Conservation (phyloP, 805 yeast genomes). For the Peterozyma toletana region DNA sequence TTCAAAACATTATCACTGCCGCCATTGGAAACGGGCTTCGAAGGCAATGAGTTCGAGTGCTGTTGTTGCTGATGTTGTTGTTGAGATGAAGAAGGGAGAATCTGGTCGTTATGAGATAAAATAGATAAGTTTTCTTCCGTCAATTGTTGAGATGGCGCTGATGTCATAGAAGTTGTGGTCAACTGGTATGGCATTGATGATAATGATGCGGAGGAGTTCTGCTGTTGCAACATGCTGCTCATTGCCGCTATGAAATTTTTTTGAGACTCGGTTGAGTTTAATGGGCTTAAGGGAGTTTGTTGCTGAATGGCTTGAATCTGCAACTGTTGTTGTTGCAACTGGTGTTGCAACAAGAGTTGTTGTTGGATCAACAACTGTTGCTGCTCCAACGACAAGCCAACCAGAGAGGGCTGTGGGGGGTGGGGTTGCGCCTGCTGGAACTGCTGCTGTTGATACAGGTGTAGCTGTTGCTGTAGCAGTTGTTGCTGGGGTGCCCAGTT, state of each 20-base stretch:
- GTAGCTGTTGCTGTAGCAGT: background rate
- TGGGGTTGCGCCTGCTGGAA: background rate
- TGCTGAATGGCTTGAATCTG: constrained; percentile 6
- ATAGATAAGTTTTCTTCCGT: constrained; percentile 31
- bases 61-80: constrained; percentile 11
- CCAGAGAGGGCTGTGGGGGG: background rate
- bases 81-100: constrained; percentile 19
- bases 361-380: constrained; percentile 9
- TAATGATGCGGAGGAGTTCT: constrained; percentile 1
- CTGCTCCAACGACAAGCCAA: constrained; percentile 7
- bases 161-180: background rate
- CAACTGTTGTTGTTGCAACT: constrained; percentile 8
- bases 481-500: no score
- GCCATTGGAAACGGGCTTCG: constrained; percentile 2
- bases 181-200: constrained; percentile 1
- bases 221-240: constrained; percentile 6
- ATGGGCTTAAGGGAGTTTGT: background rate
- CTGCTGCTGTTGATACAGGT: background rate
- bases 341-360: constrained; percentile 8
- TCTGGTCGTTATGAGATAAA: constrained; percentile 22
- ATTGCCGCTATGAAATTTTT: background rate
- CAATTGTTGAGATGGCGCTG: constrained; percentile 14
- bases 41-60: background rate
- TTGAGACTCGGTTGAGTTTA: constrained; percentile 1
- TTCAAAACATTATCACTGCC: background rate